Evolutionary conservation across 2,329 filamentous ascomycete genomes (phyloP), one percentile per base, ranked within the genome.

Genomic region (Acrocalymma vagum): DNA sequence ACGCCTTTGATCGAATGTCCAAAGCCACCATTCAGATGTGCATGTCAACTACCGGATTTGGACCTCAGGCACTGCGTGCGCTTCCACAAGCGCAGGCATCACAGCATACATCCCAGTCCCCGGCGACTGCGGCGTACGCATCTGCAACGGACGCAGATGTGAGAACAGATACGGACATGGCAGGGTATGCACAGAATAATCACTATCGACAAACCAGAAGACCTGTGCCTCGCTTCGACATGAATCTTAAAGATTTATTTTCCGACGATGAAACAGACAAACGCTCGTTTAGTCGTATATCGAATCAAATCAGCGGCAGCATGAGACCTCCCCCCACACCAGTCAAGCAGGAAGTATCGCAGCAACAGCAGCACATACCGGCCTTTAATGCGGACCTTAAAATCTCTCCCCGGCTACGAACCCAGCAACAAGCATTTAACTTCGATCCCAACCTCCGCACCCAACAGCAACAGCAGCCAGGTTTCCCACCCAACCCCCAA

Each of bases 21-120:
- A 95, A 94, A 73, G 92, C 92, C 8, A 97, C 93, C 0, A 88
- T 97, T 33, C 90, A 93, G 64, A 96, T 96, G 92, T 91, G 89
- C 55, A 86, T 92, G 66, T 89, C 87, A 2, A 93, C 87, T 1
- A 92, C 88, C 13, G 90, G 90, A 0, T 95, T 95, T 52, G 89
- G 88, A 11, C 57, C 69, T 18, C 65, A 68, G 37, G 64, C 65
- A 4, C 53, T 68, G 17, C 60, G 56, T 4, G 44, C 53, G 4
- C 40, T 61, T 6, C 51, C 53, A 9, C 55, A 53, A 22, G 24
- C 36, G 9, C 55, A 56, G 11, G 29, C 33, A n/a, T n/a, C n/a
- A n/a, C 53, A 55, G 27, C 36, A 51, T 17, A 48, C 51, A 18
- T 21, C 43, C 10, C 55, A 51, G 31, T 63, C 60, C 1, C 58